A percentile compares a stretch with the other conserved stretches of the same genome.
Conservation (phyloP, 768 basidiomycete genomes). For the Russula emetica region DNA sequence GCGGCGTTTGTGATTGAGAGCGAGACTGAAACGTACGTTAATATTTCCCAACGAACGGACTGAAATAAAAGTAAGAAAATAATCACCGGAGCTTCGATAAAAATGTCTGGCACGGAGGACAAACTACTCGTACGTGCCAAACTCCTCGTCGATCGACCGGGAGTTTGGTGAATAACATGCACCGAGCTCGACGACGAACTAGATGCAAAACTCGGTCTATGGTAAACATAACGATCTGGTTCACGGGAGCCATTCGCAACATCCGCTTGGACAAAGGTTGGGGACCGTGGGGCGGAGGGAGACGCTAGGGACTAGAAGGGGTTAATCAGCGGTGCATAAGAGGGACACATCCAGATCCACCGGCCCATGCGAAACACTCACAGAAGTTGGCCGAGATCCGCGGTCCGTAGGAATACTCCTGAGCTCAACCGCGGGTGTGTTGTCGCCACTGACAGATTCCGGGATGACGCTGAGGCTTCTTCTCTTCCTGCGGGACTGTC, state of each 20-base stretch:
- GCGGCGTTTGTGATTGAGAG: constrained; percentile 26
- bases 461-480: constrained; percentile 24
- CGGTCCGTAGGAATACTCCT: constrained; percentile 22
- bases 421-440: constrained; percentile 21
- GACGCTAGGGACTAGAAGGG: neutral
- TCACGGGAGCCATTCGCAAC: neutral
- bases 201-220: constrained; percentile 26
- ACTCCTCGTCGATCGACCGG: constrained; percentile 18
- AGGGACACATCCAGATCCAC: constrained; percentile 8
- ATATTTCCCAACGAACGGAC: neutral
- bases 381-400: constrained; percentile 17
- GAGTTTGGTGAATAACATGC: constrained; percentile 11
- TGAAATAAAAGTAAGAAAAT: neutral
- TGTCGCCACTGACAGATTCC: constrained; percentile 23
- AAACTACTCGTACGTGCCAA: constrained; percentile 18
- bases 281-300: constrained; percentile 5
- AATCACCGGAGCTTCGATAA: constrained; percentile 21
- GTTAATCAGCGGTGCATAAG: neutral
- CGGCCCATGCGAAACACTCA: constrained; percentile 3
- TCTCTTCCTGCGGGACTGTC: constrained; percentile 20
- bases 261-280: constrained; percentile 4
- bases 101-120: constrained; percentile 23
- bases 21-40: constrained; percentile 20
- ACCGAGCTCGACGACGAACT: constrained; percentile 15
- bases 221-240: constrained; percentile 17